Conservation (phyloP, 352 stramenopile genomes). For the Pythium coloratum region DNA sequence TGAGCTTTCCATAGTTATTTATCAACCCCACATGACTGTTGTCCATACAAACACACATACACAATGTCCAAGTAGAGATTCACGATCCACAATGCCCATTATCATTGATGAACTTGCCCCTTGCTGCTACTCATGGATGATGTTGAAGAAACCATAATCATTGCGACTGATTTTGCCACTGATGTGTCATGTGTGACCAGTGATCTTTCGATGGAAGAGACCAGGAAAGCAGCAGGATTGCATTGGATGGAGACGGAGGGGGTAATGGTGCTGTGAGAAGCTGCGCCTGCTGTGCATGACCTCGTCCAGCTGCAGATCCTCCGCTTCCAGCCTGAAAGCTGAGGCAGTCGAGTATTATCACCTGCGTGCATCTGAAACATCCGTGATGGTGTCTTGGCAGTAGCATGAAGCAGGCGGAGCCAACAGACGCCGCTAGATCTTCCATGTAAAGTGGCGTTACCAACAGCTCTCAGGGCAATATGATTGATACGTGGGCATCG, state of each 20-base stretch:
- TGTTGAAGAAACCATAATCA: neutral
- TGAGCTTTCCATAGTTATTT: conserved; percentile 2
- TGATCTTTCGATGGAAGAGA: neutral
- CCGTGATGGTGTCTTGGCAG: neutral
- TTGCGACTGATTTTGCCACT: neutral
- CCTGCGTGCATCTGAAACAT: neutral
- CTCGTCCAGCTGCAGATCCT: neutral
- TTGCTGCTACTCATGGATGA: too few relatives aligned
- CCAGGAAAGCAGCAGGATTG: neutral
- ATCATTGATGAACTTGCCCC: too few relatives aligned
- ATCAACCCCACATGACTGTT: neutral
- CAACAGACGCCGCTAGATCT: too few relatives aligned
- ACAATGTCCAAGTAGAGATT: too few relatives aligned
- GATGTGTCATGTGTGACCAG: neutral
- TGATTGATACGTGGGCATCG: too few relatives aligned
- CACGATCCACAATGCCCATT: too few relatives aligned
- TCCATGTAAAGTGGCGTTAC: too few relatives aligned
- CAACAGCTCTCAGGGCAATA: too few relatives aligned
- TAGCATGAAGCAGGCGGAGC: too few relatives aligned
- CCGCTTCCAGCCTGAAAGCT: neutral
- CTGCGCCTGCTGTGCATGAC: neutral
- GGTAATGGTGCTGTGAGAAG: neutral
- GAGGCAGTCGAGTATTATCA: neutral
- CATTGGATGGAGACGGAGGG: neutral
- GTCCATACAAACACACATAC: neutral